phyloP scores from a whole-genome alignment of 768 basidiomycete species.

The Podaxis sp. region DNA sequence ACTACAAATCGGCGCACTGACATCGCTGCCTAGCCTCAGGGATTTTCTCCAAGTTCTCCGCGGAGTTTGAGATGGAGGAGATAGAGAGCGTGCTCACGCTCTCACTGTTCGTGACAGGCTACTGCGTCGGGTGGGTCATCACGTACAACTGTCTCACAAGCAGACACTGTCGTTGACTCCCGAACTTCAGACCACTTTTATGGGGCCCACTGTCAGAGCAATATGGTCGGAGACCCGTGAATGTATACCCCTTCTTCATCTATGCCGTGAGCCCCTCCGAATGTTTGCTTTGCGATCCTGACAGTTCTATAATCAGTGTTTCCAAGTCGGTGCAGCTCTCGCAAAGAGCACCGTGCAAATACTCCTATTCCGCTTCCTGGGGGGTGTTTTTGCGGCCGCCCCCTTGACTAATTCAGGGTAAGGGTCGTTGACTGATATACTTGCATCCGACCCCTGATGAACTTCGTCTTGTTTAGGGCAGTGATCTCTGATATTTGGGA shows the following conservation, averaged over 20 bases:
- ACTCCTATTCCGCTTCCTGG: conserved; percentile 71
- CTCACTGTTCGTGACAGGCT: conserved; percentile 69
- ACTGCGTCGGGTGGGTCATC: conserved; percentile 49
- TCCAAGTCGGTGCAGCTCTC: conserved; percentile 65
- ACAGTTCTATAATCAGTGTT: conserved; percentile 35
- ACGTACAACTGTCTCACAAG: not conserved
- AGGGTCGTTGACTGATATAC: conserved; percentile 32
- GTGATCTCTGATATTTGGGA: conserved; percentile 66
- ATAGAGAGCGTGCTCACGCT: conserved; percentile 56
- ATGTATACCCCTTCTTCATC: conserved; percentile 53
- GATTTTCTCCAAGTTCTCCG: conserved; percentile 41
- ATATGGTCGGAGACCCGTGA: conserved; percentile 61
- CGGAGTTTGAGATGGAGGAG: conserved; percentile 47
- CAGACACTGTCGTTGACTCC: not conserved
- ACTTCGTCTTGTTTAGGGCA: conserved; percentile 30
- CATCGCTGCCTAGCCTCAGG: conserved; percentile 38
- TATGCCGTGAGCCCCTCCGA: conserved; percentile 43
- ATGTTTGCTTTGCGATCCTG: not conserved
- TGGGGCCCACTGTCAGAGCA: conserved; percentile 60
- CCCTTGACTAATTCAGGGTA: conserved; percentile 73
- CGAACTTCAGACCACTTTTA: conserved; percentile 39
- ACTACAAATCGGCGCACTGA: not conserved
- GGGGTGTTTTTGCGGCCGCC: conserved; percentile 66
- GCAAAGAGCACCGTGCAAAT: conserved; percentile 60
- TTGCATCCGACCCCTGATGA: not conserved